phyloP scores from a whole-genome alignment of 257 asterid species.

The Lantana camara region DNA sequence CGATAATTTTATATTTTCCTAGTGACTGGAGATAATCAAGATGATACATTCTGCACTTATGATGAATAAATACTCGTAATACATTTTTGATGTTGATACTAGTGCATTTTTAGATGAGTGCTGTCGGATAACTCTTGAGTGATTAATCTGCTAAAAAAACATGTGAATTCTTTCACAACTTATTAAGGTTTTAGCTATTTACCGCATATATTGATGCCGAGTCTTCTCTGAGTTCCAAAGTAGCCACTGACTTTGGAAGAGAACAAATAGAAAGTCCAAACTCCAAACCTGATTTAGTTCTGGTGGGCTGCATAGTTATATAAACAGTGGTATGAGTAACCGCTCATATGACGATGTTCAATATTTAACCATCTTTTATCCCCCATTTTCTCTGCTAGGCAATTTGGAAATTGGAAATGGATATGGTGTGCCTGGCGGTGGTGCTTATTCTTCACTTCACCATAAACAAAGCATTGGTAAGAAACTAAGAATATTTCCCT shows the following conservation, averaged over 20 bases:
- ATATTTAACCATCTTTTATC: too few relatives aligned
- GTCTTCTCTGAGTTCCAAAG: neutral
- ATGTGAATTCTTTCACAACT: too few relatives aligned
- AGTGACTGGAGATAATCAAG: neutral
- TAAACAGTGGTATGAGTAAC: conserved; percentile 9
- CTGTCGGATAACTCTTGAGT: too few relatives aligned
- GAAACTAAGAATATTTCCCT: conserved; percentile 32
- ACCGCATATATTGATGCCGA: too few relatives aligned
- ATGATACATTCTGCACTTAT: conserved; percentile 4
- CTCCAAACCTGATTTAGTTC: conserved; percentile 1
- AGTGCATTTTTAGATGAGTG: too few relatives aligned
- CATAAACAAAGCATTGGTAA: conserved; percentile 41
- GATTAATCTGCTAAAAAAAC: too few relatives aligned
- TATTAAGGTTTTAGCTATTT: too few relatives aligned
- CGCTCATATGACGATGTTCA: neutral
- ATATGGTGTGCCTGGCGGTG: conserved; percentile 99
- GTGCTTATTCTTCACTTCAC: conserved; percentile 66
- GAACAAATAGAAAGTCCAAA: neutral
- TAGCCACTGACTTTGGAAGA: neutral
- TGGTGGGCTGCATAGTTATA: conserved; percentile 10
- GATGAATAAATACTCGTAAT: too few relatives aligned
- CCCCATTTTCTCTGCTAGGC: conserved; percentile 44
- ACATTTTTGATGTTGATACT: too few relatives aligned
- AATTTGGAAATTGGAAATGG: conserved; percentile 96
- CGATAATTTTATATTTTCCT: conserved; percentile 9